A percentile compares a stretch with the other conserved stretches of the same genome.
Evolutionary conservation across 2,329 filamentous ascomycete genomes (phyloP).

Genomic region (Xylaria polymorpha): DNA sequence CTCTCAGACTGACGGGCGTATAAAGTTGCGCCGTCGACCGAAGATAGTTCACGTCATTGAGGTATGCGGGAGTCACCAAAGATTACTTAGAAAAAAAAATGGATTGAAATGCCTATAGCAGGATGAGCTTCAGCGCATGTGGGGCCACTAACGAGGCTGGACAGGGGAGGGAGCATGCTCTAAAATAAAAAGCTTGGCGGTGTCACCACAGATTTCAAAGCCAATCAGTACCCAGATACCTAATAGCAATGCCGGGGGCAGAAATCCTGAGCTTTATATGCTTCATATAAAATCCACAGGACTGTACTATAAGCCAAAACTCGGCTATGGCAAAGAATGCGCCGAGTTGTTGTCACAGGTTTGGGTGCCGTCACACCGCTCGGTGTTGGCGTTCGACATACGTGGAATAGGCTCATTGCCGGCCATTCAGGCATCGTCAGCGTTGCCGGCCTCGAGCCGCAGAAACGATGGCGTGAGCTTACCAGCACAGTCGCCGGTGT

Average conservation of each 20-base stretch:
- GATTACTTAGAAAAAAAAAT: conserved; percentile 25
- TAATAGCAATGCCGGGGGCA: neutral
- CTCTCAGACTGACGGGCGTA: conserved; percentile 15
- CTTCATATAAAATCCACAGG: conserved; percentile 1
- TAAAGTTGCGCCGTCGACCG: conserved; percentile 9
- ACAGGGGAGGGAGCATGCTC: conserved; percentile 4
- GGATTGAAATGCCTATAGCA: neutral
- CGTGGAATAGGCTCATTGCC: conserved; percentile 84
- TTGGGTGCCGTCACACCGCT: conserved; percentile 85
- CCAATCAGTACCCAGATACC: neutral
- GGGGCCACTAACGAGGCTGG: conserved; percentile 17
- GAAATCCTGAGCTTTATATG: neutral
- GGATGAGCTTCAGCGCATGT: conserved; percentile 18
- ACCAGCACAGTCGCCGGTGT: conserved; percentile 88
- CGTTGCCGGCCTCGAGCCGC: conserved; percentile 69
- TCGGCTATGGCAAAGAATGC: conserved; percentile 62
- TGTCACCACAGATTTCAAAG: conserved; percentile 3
- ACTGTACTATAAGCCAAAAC: conserved; percentile 27
- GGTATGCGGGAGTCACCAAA: conserved; percentile 22
- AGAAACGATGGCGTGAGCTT: conserved; percentile 72
- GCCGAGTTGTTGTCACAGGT: conserved; percentile 85
- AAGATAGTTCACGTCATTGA: conserved; percentile 44
- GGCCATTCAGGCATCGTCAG: conserved; percentile 85
- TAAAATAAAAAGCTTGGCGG: conserved; percentile 22
- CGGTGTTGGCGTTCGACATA: conserved; percentile 79